phyloP scores from a whole-genome alignment of 352 stramenopile genomes.

The Phytophthora multivora region DNA sequence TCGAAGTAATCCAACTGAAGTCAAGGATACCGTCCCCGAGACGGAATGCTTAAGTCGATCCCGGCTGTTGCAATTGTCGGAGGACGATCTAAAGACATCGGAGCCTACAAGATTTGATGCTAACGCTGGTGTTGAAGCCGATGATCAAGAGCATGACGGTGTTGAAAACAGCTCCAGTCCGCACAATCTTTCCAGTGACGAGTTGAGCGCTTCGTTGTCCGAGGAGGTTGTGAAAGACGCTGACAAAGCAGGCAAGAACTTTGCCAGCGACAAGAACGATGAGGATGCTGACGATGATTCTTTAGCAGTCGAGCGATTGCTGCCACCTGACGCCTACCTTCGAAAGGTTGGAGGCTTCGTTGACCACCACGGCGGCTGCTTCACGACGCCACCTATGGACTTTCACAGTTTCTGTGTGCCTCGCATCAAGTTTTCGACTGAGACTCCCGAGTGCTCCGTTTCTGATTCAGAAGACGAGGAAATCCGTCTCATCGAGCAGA shows the following conservation, averaged over 20 bases:
- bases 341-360: slow-evolving; percentile 50
- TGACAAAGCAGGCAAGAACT: neutral
- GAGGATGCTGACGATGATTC: slow-evolving; percentile 16
- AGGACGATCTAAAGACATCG: neutral
- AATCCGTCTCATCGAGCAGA: slow-evolving; percentile 74
- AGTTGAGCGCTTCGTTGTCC: slow-evolving; percentile 17
- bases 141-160: slow-evolving; percentile 5
- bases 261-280: slow-evolving; percentile 16
- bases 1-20: neutral
- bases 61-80: slow-evolving; percentile 9
- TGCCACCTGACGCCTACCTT: slow-evolving; percentile 56
- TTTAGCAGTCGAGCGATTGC: slow-evolving; percentile 29
- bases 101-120: slow-evolving; percentile 2
- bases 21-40: neutral
- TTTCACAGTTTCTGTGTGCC: slow-evolving; percentile 81
- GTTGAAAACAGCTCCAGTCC: neutral
- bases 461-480: slow-evolving; percentile 84
- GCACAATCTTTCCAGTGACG: slow-evolving; percentile 18
- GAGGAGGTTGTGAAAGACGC: neutral
- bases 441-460: slow-evolving; percentile 29
- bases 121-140: slow-evolving; percentile 2
- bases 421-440: slow-evolving; percentile 67
- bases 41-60: slow-evolving; percentile 8
- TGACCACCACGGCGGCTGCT: slow-evolving; percentile 55
- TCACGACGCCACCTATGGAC: slow-evolving; percentile 50